Percentiles rank a stretch among this genome's conserved stretches.
Evolutionary conservation across 164 flowering plant species (phyloP).

Genomic region (Paratinospora sagittata): DNA sequence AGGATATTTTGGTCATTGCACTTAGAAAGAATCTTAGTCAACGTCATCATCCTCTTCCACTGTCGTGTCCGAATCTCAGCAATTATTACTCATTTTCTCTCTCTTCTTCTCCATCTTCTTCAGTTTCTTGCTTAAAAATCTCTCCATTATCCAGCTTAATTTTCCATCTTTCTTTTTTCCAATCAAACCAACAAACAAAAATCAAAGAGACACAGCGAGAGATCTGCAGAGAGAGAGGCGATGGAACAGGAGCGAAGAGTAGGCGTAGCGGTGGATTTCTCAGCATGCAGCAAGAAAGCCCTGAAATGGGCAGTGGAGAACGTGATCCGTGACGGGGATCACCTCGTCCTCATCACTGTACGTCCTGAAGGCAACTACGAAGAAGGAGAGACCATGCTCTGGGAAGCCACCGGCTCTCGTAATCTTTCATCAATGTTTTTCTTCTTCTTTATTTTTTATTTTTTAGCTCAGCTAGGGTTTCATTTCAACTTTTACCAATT

Average conservation of each 20-base stretch:
- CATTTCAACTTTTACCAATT: no score
- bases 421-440: slow-evolving; percentile 17
- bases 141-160: no score
- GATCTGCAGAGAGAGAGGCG: slow-evolving; percentile 18
- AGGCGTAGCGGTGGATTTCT: slow-evolving; percentile 91
- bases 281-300: slow-evolving; percentile 68
- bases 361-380: slow-evolving; percentile 51
- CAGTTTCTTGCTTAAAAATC: no score
- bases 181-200: no score
- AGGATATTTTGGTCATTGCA: no score
- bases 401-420: slow-evolving; percentile 94
- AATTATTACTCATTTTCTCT: no score
- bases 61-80: no score
- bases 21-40: no score
- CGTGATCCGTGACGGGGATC: slow-evolving; percentile 59
- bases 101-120: no score
- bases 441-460: neutral
- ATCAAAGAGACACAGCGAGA: neutral
- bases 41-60: no score
- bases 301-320: slow-evolving; percentile 77
- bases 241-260: slow-evolving; percentile 56
- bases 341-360: slow-evolving; percentile 59
- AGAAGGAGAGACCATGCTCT: slow-evolving; percentile 79
- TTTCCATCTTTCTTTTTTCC: no score
- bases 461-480: neutral